Conservation (phyloP, 2,329 filamentous ascomycete genomes). For the Plectosphaerella sp. region DNA sequence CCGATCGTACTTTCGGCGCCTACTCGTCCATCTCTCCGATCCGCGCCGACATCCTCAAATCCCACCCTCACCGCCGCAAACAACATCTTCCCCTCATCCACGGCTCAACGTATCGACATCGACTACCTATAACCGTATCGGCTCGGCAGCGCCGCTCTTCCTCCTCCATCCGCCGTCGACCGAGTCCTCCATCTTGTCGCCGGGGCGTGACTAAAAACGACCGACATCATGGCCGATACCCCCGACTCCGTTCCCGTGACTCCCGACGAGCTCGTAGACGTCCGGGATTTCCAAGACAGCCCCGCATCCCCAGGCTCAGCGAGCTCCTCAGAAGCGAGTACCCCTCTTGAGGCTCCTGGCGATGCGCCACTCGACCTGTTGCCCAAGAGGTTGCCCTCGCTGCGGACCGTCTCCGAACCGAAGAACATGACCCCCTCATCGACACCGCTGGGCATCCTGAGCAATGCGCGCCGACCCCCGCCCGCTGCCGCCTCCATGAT, state of each 20-base stretch:
- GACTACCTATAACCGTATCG: too few species aligned
- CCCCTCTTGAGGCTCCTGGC: conserved; percentile 37
- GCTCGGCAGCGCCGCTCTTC: conserved; percentile 16
- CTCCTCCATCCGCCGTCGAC: conserved; percentile 24
- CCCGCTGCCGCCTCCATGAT: conserved; percentile 30
- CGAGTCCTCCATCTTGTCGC: background rate
- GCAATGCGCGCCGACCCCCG: conserved; percentile 53
- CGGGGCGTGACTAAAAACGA: background rate
- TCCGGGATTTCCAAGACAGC: conserved; percentile 23
- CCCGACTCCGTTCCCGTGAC: conserved; percentile 36
- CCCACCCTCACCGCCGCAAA: conserved; percentile 1
- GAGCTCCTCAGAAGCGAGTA: conserved; percentile 42
- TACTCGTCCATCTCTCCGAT: background rate
- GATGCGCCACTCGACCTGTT: conserved; percentile 22
- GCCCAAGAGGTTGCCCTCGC: conserved; percentile 51
- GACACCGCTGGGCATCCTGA: conserved; percentile 75
- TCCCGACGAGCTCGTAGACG: conserved; percentile 38
- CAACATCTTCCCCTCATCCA: conserved; percentile 2
- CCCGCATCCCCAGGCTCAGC: conserved; percentile 40
- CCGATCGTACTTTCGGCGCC: background rate
- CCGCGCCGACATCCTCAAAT: background rate
- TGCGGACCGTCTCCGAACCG: conserved; percentile 57
- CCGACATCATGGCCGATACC: conserved; percentile 7
- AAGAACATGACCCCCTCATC: conserved; percentile 73
- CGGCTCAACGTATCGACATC: conserved; percentile 4